These are phyloP conservation scores for Chlorella sorokiniana DNA, from an alignment of 139 green algal species.

Conservation along the genomic window DNA sequence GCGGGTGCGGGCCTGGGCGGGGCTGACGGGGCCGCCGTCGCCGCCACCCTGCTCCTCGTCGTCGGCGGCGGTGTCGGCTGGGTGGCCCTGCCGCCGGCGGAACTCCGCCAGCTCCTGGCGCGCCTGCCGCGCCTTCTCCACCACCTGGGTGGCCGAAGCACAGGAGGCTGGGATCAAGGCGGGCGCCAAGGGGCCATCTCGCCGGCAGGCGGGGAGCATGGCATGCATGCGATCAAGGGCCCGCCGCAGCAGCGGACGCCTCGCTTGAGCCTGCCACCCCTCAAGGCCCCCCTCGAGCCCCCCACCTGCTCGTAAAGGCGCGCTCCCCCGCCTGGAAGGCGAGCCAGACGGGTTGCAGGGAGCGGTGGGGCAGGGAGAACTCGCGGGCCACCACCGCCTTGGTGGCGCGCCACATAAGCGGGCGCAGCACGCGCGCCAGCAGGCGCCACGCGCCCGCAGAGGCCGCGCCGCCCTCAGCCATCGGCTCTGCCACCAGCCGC, in stretches of 20 bases:
- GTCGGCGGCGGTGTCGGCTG: neutral
- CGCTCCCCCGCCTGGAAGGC: conserved; percentile 36
- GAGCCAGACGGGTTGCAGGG: conserved; percentile 35
- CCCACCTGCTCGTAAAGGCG: conserved; percentile 38
- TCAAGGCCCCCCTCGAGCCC: neutral
- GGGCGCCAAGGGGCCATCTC: neutral
- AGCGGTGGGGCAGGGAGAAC: conserved; percentile 62
- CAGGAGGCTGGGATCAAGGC: neutral
- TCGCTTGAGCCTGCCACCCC: too few species aligned
- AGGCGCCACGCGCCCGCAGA: conserved; percentile 11
- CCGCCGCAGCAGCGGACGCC: neutral
- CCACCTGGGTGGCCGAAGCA: neutral
- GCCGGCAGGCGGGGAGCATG: too few species aligned
- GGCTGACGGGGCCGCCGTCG: neutral
- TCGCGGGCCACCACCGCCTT: conserved; percentile 61
- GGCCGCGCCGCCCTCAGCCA: neutral
- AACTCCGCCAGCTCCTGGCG: neutral
- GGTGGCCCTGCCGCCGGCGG: neutral
- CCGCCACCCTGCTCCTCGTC: neutral
- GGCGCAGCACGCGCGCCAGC: conserved; percentile 61
- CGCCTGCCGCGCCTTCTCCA: conserved; percentile 15
- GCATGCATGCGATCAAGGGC: too few species aligned
- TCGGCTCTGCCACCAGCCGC: conserved; percentile 41
- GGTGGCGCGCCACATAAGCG: conserved; percentile 81
- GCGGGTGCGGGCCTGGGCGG: neutral